Conservation (phyloP, 1,284 basidiomycete species). For the Porphyrellus sp. region DNA sequence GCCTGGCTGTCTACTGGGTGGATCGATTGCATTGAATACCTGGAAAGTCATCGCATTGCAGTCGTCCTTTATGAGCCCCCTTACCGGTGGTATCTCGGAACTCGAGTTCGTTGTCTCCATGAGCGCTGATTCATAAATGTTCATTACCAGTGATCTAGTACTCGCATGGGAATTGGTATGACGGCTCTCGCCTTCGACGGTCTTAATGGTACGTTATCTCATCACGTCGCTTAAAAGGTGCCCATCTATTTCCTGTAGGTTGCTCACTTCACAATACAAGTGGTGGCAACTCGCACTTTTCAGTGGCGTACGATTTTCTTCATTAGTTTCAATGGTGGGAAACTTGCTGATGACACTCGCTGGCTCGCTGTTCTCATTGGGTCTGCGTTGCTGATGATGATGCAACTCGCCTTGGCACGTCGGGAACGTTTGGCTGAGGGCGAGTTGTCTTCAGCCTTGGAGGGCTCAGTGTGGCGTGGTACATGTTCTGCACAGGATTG, state of each 20-base stretch:
- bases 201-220: constrained; percentile 13
- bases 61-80: constrained; percentile 31
- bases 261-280: constrained; percentile 26
- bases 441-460: neutral
- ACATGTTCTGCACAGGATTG: too few relatives aligned
- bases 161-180: constrained; percentile 27
- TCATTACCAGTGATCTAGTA: constrained; percentile 15
- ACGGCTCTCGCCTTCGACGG: constrained; percentile 7
- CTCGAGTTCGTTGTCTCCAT: constrained; percentile 18
- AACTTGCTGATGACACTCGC: constrained; percentile 2
- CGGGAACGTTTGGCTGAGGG: neutral
- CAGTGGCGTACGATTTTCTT: constrained; percentile 20
- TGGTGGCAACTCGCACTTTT: constrained; percentile 32
- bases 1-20: constrained; percentile 24
- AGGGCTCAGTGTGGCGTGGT: neutral
- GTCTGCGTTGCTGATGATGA: constrained; percentile 13
- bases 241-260: constrained; percentile 25
- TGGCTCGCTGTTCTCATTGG: constrained; percentile 19
- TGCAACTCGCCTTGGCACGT: constrained; percentile 17
- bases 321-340: too few relatives aligned
- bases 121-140: neutral
- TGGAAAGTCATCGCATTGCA: constrained; percentile 33
- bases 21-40: neutral
- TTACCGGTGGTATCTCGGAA: constrained; percentile 34
- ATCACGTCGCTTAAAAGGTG: neutral